Conservation (phyloP, 192 early-diverging fungal genomes). For the Lobosporangium transversale region DNA sequence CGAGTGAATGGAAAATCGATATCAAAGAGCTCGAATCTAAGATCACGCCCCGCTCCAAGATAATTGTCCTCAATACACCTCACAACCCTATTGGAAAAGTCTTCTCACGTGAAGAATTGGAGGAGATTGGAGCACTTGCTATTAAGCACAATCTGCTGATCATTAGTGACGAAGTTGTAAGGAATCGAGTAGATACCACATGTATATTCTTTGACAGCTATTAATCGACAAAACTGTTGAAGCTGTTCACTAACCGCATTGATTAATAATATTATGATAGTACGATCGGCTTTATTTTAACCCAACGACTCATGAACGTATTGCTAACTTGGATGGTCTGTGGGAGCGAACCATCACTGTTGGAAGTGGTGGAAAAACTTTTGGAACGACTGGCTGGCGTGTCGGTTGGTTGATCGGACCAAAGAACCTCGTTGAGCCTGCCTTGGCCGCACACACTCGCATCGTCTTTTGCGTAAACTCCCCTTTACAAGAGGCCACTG, state of each 20-base stretch:
- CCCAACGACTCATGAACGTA: slow-evolving; percentile 71
- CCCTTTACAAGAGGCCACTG: slow-evolving; percentile 88
- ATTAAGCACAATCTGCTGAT: slow-evolving; percentile 86
- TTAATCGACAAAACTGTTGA: too few relatives aligned
- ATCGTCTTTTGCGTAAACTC: slow-evolving; percentile 91
- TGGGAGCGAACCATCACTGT: slow-evolving; percentile 96
- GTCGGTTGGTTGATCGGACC: slow-evolving; percentile 93
- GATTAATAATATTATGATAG: too few relatives aligned
- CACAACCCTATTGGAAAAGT: slow-evolving; percentile 95
- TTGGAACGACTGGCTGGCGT: slow-evolving; percentile 97
- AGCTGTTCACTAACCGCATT: too few relatives aligned
- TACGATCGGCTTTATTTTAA: slow-evolving; percentile 92
- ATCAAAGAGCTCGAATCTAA: slow-evolving; percentile 79
- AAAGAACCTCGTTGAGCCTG: slow-evolving; percentile 71
- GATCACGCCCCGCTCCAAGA: slow-evolving; percentile 81
- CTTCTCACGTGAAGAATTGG: slow-evolving; percentile 78
- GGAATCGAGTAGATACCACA: not conserved
- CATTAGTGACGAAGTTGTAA: slow-evolving; percentile 90
- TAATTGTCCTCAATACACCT: slow-evolving; percentile 94
- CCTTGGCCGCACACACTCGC: slow-evolving; percentile 89
- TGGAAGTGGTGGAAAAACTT: slow-evolving; percentile 92
- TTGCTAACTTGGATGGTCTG: slow-evolving; percentile 86
- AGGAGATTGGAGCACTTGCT: slow-evolving; percentile 80
- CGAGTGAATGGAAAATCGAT: slow-evolving; percentile 90
- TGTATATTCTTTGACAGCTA: too few relatives aligned